These are phyloP conservation scores for Omphalea diandra DNA, from an alignment of 441 rosid genomes.

Conservation along the genomic window DNA sequence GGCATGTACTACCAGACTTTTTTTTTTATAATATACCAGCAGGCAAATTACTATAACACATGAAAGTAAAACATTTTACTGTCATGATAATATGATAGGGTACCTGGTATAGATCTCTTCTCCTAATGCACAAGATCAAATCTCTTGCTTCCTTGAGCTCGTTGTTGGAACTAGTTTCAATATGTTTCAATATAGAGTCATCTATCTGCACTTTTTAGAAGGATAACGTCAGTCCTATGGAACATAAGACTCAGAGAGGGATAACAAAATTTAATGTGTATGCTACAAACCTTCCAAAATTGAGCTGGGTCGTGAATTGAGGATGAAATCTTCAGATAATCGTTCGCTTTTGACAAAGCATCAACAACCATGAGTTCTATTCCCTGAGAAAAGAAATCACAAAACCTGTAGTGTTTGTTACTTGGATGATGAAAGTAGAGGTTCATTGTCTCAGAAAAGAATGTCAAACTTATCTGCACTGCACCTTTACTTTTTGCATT, in stretches of 20 bases:
- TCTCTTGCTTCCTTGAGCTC: constrained; percentile 67
- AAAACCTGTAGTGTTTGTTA: background rate
- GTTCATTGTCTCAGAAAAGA: background rate
- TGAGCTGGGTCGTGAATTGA: constrained; percentile 42
- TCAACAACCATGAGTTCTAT: constrained; percentile 68
- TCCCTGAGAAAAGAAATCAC: constrained; percentile 45
- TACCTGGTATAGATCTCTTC: constrained; percentile 65
- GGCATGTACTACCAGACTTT: background rate
- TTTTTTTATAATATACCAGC: background rate
- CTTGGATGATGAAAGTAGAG: background rate
- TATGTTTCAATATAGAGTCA: constrained; percentile 51
- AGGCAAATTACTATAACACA: constrained; percentile 1
- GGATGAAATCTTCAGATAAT: constrained; percentile 37
- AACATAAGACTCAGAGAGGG: constrained; percentile 3
- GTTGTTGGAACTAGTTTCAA: constrained; percentile 40
- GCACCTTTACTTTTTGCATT: constrained; percentile 80
- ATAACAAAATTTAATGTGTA: constrained; percentile 5
- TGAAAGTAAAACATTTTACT: background rate
- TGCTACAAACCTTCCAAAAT: constrained; percentile 55
- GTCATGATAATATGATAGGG: background rate
- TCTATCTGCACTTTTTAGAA: constrained; percentile 46
- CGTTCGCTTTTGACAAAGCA: constrained; percentile 52
- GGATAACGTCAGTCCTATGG: constrained; percentile 5
- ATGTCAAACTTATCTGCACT: constrained; percentile 9
- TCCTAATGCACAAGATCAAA: constrained; percentile 48